These are phyloP conservation scores for Aegilops speltoides DNA, from an alignment of 176 grass and related monocot species.

Conservation along the genomic window DNA sequence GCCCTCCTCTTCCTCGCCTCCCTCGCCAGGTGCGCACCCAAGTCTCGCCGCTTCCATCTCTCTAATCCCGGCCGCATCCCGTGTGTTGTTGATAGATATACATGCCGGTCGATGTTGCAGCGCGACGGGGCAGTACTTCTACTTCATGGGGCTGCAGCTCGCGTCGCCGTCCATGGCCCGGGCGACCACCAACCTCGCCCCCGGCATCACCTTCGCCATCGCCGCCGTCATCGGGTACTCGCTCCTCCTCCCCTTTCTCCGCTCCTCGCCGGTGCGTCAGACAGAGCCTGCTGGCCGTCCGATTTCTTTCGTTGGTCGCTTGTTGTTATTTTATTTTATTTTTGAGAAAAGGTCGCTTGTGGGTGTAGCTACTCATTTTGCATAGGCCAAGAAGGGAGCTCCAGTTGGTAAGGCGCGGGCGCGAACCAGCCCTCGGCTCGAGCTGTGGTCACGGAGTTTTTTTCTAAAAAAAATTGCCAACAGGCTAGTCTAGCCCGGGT, in stretches of 20 bases:
- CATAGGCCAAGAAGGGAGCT: too few relatives aligned
- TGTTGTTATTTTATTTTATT: too few relatives aligned
- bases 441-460: too few relatives aligned
- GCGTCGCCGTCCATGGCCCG: constrained; percentile 55
- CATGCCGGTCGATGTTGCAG: background rate
- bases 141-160: constrained; percentile 41
- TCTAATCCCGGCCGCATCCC: background rate
- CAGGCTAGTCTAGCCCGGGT: too few relatives aligned
- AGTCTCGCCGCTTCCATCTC: background rate
- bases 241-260: background rate
- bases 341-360: too few relatives aligned
- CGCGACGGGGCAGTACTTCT: constrained; percentile 43
- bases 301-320: background rate
- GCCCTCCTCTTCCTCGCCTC: constrained; percentile 44
- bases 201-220: constrained; percentile 46
- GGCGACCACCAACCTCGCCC: constrained; percentile 52
- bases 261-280: background rate
- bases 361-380: background rate
- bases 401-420: too few relatives aligned
- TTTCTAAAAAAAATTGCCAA: too few relatives aligned
- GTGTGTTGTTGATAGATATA: background rate
- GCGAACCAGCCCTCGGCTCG: too few relatives aligned
- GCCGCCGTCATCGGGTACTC: constrained; percentile 30
- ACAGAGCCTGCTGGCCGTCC: background rate
- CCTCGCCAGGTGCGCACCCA: constrained; percentile 21